Evolutionary conservation across 768 basidiomycete species (phyloP).

Genomic region (Xerocomellus amylosporus): DNA sequence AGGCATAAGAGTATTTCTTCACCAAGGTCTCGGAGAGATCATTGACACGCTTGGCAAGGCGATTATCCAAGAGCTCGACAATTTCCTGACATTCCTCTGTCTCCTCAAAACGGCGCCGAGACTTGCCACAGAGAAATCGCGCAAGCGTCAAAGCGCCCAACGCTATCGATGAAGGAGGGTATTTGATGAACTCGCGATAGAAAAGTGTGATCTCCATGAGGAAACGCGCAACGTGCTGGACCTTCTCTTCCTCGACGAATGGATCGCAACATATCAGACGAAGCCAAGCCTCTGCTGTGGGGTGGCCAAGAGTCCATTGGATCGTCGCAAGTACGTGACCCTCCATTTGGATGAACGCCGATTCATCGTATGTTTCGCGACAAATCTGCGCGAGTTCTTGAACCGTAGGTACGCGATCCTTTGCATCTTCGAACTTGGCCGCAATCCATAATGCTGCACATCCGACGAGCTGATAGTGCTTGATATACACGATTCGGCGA

Average conservation of each 20-base stretch:
- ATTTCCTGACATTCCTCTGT: constrained; percentile 81
- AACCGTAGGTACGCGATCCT: constrained; percentile 95
- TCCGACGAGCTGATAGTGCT: constrained; percentile 98
- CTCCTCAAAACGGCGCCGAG: constrained; percentile 78
- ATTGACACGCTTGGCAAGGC: constrained; percentile 84
- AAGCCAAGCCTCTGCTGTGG: constrained; percentile 97
- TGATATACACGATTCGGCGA: constrained; percentile 96
- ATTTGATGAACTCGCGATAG: constrained; percentile 91
- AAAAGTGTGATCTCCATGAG: constrained; percentile 99
- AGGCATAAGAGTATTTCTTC: constrained; percentile 96
- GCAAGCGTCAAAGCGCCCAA: constrained; percentile 87
- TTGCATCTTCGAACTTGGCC: constrained; percentile 98
- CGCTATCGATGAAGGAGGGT: constrained; percentile 82
- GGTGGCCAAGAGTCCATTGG: constrained; percentile 95
- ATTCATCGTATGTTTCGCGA: constrained; percentile 94
- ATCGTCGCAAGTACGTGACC: constrained; percentile 95
- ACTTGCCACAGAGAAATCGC: constrained; percentile 80
- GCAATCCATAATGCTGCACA: constrained; percentile 99
- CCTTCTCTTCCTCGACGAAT: constrained; percentile 78
- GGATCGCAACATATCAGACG: constrained; percentile 76
- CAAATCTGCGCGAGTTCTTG: constrained; percentile 94
- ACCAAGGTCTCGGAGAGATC: constrained; percentile 94
- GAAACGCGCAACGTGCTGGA: constrained; percentile 95
- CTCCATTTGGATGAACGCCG: constrained; percentile 99
- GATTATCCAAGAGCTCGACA: constrained; percentile 80